phyloP scores from a whole-genome alignment of 768 basidiomycete genomes.

The Serendipita sp. region DNA sequence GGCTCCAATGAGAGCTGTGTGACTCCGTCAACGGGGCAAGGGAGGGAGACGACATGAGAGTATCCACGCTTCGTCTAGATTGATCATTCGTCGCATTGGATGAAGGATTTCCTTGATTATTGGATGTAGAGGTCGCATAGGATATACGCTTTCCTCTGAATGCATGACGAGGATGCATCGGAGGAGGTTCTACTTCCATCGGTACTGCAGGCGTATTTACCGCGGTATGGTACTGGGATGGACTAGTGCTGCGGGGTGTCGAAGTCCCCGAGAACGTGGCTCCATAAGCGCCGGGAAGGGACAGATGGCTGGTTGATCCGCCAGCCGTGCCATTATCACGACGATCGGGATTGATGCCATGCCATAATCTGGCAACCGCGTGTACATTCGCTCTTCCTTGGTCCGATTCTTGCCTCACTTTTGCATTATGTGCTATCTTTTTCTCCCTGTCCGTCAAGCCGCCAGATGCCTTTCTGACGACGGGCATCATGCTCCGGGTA shows the following conservation, averaged over 20 bases:
- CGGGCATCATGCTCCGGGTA: not conserved
- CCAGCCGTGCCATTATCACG: not conserved
- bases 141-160: not conserved
- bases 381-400: not conserved
- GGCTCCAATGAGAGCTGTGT: too few relatives aligned
- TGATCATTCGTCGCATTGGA: too few relatives aligned
- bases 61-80: too few relatives aligned
- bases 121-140: not conserved
- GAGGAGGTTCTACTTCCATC: not conserved
- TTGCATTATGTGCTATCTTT: not conserved
- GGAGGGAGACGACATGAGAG: too few relatives aligned
- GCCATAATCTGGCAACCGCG: not conserved
- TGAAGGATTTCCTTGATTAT: too few relatives aligned
- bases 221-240: not conserved
- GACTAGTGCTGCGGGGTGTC: not conserved
- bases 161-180: not conserved
- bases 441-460: too few relatives aligned
- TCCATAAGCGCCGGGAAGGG: too few relatives aligned
- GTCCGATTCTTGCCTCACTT: not conserved
- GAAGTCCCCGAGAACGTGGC: not conserved
- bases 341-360: not conserved
- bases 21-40: too few relatives aligned
- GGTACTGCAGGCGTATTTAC: too few relatives aligned
- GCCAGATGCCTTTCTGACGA: too few relatives aligned
- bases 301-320: too few relatives aligned